A percentile compares a stretch with the other conserved stretches of the same genome.
Evolutionary conservation across 2,329 filamentous ascomycete species (phyloP).

Genomic region (Alternaria gansuensis): DNA sequence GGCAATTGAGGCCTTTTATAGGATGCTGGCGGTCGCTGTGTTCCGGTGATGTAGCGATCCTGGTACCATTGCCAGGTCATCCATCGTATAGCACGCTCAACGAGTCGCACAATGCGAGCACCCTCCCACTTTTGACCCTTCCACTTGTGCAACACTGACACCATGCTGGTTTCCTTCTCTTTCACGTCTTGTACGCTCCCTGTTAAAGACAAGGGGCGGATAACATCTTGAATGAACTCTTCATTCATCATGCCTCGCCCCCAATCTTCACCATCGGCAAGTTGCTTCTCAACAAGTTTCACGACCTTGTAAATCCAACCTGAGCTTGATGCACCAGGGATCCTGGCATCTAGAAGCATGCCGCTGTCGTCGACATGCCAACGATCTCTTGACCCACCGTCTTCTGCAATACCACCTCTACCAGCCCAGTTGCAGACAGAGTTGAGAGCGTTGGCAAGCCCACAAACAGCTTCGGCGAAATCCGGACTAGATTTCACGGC

Average conservation of each 20-base stretch:
- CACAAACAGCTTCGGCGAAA: conserved; percentile 96
- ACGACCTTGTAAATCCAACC: conserved; percentile 92
- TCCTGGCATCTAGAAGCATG: conserved; percentile 77
- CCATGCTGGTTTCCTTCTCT: conserved; percentile 52
- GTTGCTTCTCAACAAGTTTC: conserved; percentile 87
- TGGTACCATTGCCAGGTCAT: conserved; percentile 88
- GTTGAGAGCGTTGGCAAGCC: conserved; percentile 91
- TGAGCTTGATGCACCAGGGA: conserved; percentile 66
- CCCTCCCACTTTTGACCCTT: conserved; percentile 85
- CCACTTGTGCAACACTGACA: conserved; percentile 62
- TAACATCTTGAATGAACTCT: conserved; percentile 53
- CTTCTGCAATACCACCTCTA: conserved; percentile 83
- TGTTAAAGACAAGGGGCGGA: conserved; percentile 58
- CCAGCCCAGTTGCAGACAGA: conserved; percentile 96
- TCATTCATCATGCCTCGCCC: conserved; percentile 72
- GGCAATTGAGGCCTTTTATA: conserved; percentile 82
- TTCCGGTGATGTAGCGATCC: conserved; percentile 73
- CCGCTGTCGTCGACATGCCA: conserved; percentile 93
- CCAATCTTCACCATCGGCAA: conserved; percentile 86
- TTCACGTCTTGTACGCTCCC: conserved; percentile 43
- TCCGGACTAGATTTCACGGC: conserved; percentile 92
- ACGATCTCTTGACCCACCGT: conserved; percentile 77
- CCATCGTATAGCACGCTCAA: conserved; percentile 83
- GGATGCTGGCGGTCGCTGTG: conserved; percentile 63
- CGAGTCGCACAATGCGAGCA: conserved; percentile 79